Base-by-base conservation (phyloP, 2,329 filamentous ascomycete genomes). In the Beauveria sp. region DNA sequence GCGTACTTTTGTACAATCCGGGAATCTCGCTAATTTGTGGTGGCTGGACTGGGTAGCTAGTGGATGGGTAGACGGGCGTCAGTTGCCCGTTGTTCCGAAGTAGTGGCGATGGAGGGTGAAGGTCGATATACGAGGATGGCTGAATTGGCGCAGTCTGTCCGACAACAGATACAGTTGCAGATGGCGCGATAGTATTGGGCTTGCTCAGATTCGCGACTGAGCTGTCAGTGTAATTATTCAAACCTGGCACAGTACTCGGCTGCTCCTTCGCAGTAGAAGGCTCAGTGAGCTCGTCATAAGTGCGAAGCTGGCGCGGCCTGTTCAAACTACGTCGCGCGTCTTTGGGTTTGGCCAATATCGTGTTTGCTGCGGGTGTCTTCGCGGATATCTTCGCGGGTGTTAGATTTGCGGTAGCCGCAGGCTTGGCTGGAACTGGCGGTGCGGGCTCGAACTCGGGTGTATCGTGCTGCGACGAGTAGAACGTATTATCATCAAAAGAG, bases 401-500 rank as follows among this genome's bases (percentile, higher is more conserved):
- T 24, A 43, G 18, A 1, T 24, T 3, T 22, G 45, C 24, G 7
- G 40, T 14, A 52, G n/a, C 45, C 16, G 42, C 42, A 18, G 43
- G 8, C 6, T 5, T 50, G 40, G 30, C 18, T 8, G 43, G 30
- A 34, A 79, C 71, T 84, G 76, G 77, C 68, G 62, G 77, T 77
- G 30, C 79, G 76, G 45, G 77, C 77, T 63, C 77, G 75, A 55
- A 81, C 61, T 84, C 80, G 63, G 84, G 84, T 65, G 92, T 96
- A 73, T 93, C 90, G 79, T 93, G 88, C 77, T 89, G 90, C 76
- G 93, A 97, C 67, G 93, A 97, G 79, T 98, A 97, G 75, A 96
- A 96, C 46, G 92, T 95, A 71, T 96, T 92, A 73, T 96, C 89
- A 76, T 97, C 92, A 77, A 92, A 90, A 42, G 91, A 95, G 74